Base-by-base conservation (phyloP, 2,329 filamentous ascomycete species). In the Fusarium austroafricanum region DNA sequence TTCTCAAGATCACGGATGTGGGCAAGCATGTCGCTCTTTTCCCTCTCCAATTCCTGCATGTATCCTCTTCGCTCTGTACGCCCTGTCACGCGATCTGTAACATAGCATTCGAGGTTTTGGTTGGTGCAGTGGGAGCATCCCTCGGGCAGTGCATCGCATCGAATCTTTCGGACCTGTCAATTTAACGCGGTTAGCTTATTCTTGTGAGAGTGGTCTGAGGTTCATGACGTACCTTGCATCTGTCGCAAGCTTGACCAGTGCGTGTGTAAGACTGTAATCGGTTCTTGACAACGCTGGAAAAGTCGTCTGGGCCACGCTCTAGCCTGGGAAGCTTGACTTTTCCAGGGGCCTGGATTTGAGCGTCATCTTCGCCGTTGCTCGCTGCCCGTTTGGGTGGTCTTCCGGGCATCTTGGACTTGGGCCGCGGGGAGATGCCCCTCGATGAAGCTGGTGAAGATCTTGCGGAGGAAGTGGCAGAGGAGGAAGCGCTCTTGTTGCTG, bases 211-310 rank as follows among this genome's bases (percentile, higher is more conserved):
- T 29, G 43, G 35, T 23, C 37, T 50, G 20, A 55, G 40, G 35
- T 39, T 14, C 5, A 51, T 59, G 35, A 54, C 84, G 72, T 78
- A 92, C 91, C 86, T 95, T 96, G 85, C 93, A 96, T 56, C 93
- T 86, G 79, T 96, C 93, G 83, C 93, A 96, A 31, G 93, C 93
- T 80, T 96, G 93, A 11, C 93, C 93, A 0, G 93, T 96, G 58
- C 86, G 82, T 20, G 84, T 86, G 67, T 86, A 86, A 5, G 84
- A 83, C 67, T 84, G 83, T 43, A 87, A 77, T 55, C 85, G 83
- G 73, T 78, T 85, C 79, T 87, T 87, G 68, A 87, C 84, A 31
- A 85, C 83, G 57, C 78, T 82, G 5, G 85, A 87, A 66, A 87
- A 88, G 68, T 86, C 84, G 49, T 84, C 82, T 23, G 78, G 73